A percentile compares a stretch with the other conserved stretches of the same genome.
Evolutionary conservation across 148 eudicot species (phyloP).

Genomic region (Amaranthus hypochondriacus): DNA sequence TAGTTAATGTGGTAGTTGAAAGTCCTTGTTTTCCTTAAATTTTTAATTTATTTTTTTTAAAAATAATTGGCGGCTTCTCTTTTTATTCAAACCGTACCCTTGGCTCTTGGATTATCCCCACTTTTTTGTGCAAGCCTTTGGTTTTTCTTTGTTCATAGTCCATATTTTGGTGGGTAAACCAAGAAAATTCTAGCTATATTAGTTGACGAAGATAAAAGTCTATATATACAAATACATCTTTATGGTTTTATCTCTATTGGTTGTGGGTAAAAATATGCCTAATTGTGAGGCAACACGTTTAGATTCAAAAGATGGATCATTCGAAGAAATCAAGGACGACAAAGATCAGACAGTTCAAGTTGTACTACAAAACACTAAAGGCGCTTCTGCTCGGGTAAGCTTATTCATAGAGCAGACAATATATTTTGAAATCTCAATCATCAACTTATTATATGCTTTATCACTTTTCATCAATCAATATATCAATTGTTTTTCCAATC

Average conservation of each 20-base stretch:
- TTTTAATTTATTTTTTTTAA: neutral
- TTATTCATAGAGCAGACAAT: too few relatives aligned
- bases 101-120: neutral
- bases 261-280: constrained; percentile 41
- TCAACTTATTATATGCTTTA: neutral
- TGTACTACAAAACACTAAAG: constrained; percentile 47
- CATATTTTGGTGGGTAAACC: neutral
- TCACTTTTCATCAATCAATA: constrained; percentile 9
- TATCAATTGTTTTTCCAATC: neutral
- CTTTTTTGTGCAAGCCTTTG: constrained; percentile 1
- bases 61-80: constrained; percentile 15
- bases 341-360: constrained; percentile 47
- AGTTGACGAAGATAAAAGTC: neutral
- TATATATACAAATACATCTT: neutral
- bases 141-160: neutral
- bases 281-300: constrained; percentile 33
- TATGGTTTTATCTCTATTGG: constrained; percentile 22
- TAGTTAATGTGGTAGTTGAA: constrained; percentile 37
- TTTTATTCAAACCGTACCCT: constrained; percentile 15
- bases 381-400: constrained; percentile 55
- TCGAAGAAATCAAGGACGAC: constrained; percentile 44
- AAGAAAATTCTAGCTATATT: neutral
- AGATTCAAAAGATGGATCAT: constrained; percentile 28
- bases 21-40: neutral
- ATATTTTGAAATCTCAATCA: too few relatives aligned